These are phyloP conservation scores for Dimargaris xerosporica DNA, from an alignment of 192 early-diverging fungal species.

Conservation along the genomic window DNA sequence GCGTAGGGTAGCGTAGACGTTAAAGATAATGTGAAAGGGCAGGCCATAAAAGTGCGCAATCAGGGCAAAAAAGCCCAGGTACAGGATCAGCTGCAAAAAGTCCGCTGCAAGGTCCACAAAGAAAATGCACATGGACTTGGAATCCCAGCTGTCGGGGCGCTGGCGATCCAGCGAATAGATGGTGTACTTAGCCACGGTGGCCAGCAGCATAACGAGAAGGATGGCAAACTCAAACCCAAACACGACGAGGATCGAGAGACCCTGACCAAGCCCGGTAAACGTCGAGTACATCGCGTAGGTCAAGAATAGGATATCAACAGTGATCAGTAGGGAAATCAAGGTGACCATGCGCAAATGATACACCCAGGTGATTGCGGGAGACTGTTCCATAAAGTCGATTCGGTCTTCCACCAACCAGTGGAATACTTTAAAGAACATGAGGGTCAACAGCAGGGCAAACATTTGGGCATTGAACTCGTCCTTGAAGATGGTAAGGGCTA, in stretches of 20 bases:
- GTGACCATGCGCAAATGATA: conserved; percentile 13
- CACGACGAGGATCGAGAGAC: conserved; percentile 71
- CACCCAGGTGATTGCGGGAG: conserved; percentile 15
- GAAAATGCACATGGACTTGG: conserved; percentile 82
- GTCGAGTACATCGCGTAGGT: conserved; percentile 59
- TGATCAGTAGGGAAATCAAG: conserved; percentile 26
- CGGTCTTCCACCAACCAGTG: conserved; percentile 93
- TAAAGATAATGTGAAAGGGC: conserved; percentile 90
- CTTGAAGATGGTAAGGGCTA: conserved; percentile 91
- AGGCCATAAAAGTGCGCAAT: conserved; percentile 72
- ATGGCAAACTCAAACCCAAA: conserved; percentile 98
- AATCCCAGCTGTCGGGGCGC: conserved; percentile 81
- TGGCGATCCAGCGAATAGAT: conserved; percentile 74
- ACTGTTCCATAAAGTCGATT: conserved; percentile 55
- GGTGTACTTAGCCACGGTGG: conserved; percentile 68
- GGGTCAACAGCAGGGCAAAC: conserved; percentile 65
- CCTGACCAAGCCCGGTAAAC: background rate
- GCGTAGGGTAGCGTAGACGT: conserved; percentile 85
- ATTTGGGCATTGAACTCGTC: conserved; percentile 88
- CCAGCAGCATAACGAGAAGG: conserved; percentile 57
- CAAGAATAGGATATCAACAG: conserved; percentile 61
- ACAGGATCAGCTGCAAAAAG: conserved; percentile 76
- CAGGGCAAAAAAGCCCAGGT: conserved; percentile 74
- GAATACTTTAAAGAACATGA: conserved; percentile 87
- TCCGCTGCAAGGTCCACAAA: conserved; percentile 82